These are phyloP conservation scores for Volvox africanus DNA, from an alignment of 139 green algal genomes.

Conservation along the genomic window DNA sequence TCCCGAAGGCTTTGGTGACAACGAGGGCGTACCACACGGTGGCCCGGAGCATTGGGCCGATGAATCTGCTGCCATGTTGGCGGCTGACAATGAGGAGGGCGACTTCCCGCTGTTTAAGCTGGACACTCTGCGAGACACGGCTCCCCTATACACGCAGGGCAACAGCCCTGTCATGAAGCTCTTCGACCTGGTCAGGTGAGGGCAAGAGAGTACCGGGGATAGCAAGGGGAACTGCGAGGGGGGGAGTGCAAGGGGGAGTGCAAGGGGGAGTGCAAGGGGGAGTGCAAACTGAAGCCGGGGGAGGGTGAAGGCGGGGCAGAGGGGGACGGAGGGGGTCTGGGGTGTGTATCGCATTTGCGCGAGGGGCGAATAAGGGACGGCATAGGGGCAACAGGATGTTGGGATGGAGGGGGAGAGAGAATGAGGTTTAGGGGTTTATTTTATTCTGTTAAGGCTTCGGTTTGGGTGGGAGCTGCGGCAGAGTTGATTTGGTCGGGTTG, in stretches of 20 bases:
- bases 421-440: too few relatives aligned
- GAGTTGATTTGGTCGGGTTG: too few relatives aligned
- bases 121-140: slow-evolving; percentile 35
- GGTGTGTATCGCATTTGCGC: too few relatives aligned
- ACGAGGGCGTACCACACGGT: not conserved
- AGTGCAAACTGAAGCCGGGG: too few relatives aligned
- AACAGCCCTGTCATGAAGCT: slow-evolving; percentile 39
- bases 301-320: too few relatives aligned
- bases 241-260: not conserved
- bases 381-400: too few relatives aligned
- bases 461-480: too few relatives aligned
- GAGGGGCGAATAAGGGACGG: too few relatives aligned
- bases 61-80: not conserved
- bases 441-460: too few relatives aligned
- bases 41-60: not conserved
- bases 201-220: too few relatives aligned
- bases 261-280: not conserved
- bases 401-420: too few relatives aligned
- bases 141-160: not conserved
- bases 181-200: slow-evolving; percentile 39
- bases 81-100: slow-evolving; percentile 28
- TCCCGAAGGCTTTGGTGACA: not conserved
- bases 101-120: slow-evolving; percentile 52
- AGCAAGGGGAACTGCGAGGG: not conserved
- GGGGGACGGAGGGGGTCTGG: too few relatives aligned